These are phyloP conservation scores for Didymella lethalis DNA, from an alignment of 2,329 filamentous ascomycete species.

Conservation along the genomic window DNA sequence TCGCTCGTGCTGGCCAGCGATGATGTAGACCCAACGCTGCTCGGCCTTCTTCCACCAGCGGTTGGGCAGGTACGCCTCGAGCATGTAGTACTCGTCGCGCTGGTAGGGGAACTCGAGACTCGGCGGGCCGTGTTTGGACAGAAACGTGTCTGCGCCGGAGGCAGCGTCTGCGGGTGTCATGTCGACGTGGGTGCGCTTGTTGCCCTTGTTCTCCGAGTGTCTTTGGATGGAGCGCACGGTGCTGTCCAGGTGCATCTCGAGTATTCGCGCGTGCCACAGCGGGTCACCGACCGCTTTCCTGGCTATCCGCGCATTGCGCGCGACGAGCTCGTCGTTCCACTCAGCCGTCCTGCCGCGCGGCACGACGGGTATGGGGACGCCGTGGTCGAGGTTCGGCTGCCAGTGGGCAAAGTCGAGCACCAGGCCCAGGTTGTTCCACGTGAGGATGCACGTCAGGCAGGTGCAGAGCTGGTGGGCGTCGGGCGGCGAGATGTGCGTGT, in stretches of 20 bases:
- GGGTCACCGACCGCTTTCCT: slow-evolving; percentile 57
- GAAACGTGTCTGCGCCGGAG: slow-evolving; percentile 60
- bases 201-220: slow-evolving; percentile 60
- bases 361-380: slow-evolving; percentile 62
- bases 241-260: slow-evolving; percentile 59
- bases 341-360: slow-evolving; percentile 56
- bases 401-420: slow-evolving; percentile 65
- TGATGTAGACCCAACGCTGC: slow-evolving; percentile 60
- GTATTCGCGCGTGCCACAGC: slow-evolving; percentile 60
- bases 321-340: slow-evolving; percentile 61
- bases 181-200: slow-evolving; percentile 55
- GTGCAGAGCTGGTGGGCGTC: slow-evolving; percentile 62
- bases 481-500: slow-evolving; percentile 60
- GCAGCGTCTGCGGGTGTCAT: slow-evolving; percentile 58
- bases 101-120: slow-evolving; percentile 63
- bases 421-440: slow-evolving; percentile 65
- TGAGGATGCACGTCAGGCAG: slow-evolving; percentile 63
- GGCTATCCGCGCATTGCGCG: slow-evolving; percentile 56
- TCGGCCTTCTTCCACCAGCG: slow-evolving; percentile 61
- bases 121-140: slow-evolving; percentile 60
- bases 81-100: slow-evolving; percentile 66
- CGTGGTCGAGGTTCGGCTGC: slow-evolving; percentile 60
- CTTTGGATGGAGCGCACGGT: slow-evolving; percentile 57
- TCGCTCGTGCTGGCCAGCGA: slow-evolving; percentile 49
- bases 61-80: slow-evolving; percentile 65